Base-by-base conservation (phyloP, 805 yeast genomes). In the Barnettozyma salicaria region DNA sequence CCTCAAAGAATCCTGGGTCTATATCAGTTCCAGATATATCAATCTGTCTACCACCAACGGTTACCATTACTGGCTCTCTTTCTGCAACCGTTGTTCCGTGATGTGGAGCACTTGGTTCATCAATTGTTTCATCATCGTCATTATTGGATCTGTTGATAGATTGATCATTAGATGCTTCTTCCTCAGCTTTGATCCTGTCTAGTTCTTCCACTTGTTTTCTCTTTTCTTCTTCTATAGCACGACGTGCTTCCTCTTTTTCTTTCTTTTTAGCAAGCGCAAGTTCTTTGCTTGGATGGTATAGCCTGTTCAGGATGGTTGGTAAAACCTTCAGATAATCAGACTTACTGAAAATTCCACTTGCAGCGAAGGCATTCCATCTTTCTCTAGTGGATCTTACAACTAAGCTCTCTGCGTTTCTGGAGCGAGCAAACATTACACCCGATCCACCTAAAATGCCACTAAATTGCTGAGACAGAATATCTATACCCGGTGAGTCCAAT, bases 11-110 rank as follows among this genome's bases (percentile, higher is more conserved):
- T 47, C 84, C 90, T 0, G 95, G 95, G 60, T 89, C 97, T 41
- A 89, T 86, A 37, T 85, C 96, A 3, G 95, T 79, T 0, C 92
- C 95, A 27, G 89, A 74, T 25, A 89, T 83, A 53, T 89, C 94
- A 24, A 89, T 88, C 34, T 78, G 78, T 19, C 80, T 61, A 18
- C 82, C 94, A 25, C 87, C 88, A 46, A 89, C 80, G 10, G 66
- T 66, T 4, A 89, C 87, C 64, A 70, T 72, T 0, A 83, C 67
- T 0, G 94, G 89, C 12, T 71, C 70, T 13, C 39, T 40, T 19
- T 24, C 23, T 5, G 12, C 25, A 26, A 14, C 4, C 26, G 16
- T 20, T 11, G 30, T 17, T 12, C 26, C 43, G 12, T 47, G 47
- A 22, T 41, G 17, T 19, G 19, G 34, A 36, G 9, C 23, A 8